Conservation (phyloP, 2,329 filamentous ascomycete genomes). For the Talaromyces funiculosus region DNA sequence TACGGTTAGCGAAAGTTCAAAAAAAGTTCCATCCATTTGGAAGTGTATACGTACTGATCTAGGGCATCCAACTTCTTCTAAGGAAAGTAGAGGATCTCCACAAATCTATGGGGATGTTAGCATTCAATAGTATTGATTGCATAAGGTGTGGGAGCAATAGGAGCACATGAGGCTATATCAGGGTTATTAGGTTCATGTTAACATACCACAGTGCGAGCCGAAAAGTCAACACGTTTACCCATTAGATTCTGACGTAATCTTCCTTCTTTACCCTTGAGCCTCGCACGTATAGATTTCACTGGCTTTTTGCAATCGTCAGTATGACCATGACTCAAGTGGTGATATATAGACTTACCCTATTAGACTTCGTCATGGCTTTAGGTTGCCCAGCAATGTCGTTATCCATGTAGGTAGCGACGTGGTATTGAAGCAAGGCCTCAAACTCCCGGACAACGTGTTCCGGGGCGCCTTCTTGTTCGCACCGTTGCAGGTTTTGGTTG, state of each 20-base stretch:
- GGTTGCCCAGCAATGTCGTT: conserved; percentile 97
- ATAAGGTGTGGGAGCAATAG: neutral
- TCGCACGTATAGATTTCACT: conserved; percentile 92
- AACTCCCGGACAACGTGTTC: conserved; percentile 89
- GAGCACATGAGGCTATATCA: neutral
- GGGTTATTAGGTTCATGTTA: neutral
- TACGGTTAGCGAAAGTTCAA: neutral
- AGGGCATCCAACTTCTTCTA: conserved; percentile 77
- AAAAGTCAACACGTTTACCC: conserved; percentile 99
- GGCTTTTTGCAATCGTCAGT: too few species aligned
- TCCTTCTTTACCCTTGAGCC: conserved; percentile 98
- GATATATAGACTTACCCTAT: conserved; percentile 49
- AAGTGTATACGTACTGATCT: neutral
- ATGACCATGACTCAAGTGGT: too few species aligned
- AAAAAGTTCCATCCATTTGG: neutral
- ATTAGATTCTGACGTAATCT: conserved; percentile 97
- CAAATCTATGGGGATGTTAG: neutral
- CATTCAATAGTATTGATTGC: neutral
- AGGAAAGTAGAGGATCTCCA: conserved; percentile 79
- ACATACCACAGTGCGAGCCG: conserved; percentile 98
- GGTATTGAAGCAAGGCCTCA: conserved; percentile 87
- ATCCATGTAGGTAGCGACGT: conserved; percentile 99
- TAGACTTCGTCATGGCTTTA: conserved; percentile 92
- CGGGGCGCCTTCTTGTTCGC: conserved; percentile 84
- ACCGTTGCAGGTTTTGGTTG: conserved; percentile 89